These are phyloP conservation scores for Cenchrus fungigraminus DNA, from an alignment of 176 grass and related monocot species.

Conservation along the genomic window DNA sequence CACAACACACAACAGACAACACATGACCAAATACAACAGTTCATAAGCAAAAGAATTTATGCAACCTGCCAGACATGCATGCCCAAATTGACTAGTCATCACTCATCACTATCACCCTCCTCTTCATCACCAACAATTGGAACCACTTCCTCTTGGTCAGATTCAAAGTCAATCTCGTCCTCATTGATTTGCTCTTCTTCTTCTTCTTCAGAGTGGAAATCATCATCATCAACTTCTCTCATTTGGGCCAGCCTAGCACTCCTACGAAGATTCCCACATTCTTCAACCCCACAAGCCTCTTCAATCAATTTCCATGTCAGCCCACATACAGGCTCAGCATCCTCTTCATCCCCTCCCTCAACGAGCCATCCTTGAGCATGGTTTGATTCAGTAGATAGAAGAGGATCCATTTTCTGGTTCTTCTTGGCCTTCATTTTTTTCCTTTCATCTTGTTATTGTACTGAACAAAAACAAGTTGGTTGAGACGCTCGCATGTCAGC, in stretches of 20 bases:
- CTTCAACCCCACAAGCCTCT: not conserved
- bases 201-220: not conserved
- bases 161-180: not conserved
- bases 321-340: not conserved
- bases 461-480: slow-evolving; percentile 11
- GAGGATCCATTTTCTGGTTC: not conserved
- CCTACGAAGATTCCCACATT: not conserved
- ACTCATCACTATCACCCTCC: too few relatives aligned
- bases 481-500: not conserved
- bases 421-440: not conserved
- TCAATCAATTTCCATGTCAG: not conserved
- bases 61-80: too few relatives aligned
- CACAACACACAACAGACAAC: too few relatives aligned
- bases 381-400: not conserved
- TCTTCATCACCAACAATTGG: not conserved
- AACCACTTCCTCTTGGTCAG: not conserved
- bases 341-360: not conserved
- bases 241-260: too few relatives aligned
- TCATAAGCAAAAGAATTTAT: too few relatives aligned
- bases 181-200: not conserved
- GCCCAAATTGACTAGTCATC: too few relatives aligned
- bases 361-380: not conserved
- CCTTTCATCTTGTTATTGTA: not conserved
- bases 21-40: too few relatives aligned
- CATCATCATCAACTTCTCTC: not conserved